Conservation (phyloP, 148 eudicot species). For the Fagopyrum homotropicum region DNA sequence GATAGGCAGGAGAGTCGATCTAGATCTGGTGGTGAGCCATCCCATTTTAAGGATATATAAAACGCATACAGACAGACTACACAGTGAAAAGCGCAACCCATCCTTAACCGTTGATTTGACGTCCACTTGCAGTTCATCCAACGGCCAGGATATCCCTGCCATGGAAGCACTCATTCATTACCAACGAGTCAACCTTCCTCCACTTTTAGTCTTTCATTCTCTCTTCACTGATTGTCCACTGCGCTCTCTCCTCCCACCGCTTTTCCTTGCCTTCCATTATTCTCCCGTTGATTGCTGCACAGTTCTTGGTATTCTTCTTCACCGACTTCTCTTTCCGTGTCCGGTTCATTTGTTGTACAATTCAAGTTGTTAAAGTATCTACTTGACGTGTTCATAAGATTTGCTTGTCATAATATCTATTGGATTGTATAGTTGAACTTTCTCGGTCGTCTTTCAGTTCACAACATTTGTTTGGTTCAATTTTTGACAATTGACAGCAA, state of each 20-base stretch:
- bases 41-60: background rate
- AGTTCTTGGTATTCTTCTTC: too few relatives aligned
- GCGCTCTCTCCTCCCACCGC: background rate
- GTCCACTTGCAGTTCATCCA: background rate
- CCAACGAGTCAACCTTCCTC: slow-evolving; percentile 5
- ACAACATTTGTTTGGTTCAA: background rate
- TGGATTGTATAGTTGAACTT: background rate
- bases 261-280: background rate
- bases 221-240: slow-evolving; percentile 7
- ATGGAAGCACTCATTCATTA: background rate
- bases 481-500: background rate
- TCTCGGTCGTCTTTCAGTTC: background rate
- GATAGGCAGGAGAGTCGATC: background rate
- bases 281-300: background rate
- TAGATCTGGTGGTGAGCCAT: background rate
- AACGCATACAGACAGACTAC: background rate
- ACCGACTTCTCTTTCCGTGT: background rate
- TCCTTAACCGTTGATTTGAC: background rate
- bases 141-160: background rate
- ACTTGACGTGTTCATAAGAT: background rate
- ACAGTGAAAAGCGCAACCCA: slow-evolving; percentile 3
- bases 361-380: background rate
- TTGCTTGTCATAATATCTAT: background rate
- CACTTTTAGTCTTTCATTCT: background rate
- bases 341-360: background rate